Percentiles rank a stretch among this genome's conserved stretches.
Conservation (phyloP, 2,329 filamentous ascomycete species). For the Penicillium sp. region DNA sequence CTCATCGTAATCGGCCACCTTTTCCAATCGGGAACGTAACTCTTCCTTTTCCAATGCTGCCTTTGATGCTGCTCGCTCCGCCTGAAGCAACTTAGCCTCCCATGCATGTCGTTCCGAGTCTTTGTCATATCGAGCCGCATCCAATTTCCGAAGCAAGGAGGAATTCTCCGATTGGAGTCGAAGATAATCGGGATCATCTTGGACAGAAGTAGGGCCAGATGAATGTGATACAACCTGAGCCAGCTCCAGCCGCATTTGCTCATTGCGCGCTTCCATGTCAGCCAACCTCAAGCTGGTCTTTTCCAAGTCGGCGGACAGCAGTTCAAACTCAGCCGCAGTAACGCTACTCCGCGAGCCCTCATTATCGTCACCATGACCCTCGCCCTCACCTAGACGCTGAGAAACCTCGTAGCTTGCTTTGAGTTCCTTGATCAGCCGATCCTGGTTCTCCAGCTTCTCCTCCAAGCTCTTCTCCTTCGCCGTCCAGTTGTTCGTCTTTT, state of each 20-base stretch:
- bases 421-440: slow-evolving; percentile 84
- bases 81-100: slow-evolving; percentile 69
- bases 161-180: slow-evolving; percentile 91
- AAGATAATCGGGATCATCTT: slow-evolving; percentile 87
- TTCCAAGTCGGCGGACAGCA: slow-evolving; percentile 87
- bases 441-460: slow-evolving; percentile 92
- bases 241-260: slow-evolving; percentile 84
- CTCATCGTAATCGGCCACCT: slow-evolving; percentile 92
- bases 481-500: slow-evolving; percentile 95
- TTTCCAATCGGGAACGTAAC: slow-evolving; percentile 75
- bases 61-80: slow-evolving; percentile 72
- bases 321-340: slow-evolving; percentile 85
- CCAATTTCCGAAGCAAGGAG: slow-evolving; percentile 81
- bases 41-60: slow-evolving; percentile 76
- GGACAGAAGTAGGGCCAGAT: slow-evolving; percentile 57
- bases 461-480: slow-evolving; percentile 87
- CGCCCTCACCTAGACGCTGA: slow-evolving; percentile 70
- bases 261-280: slow-evolving; percentile 89
- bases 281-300: slow-evolving; percentile 80
- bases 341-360: slow-evolving; percentile 64
- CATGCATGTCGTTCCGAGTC: slow-evolving; percentile 73
- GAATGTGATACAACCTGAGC: slow-evolving; percentile 79
- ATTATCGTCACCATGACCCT: slow-evolving; percentile 63
- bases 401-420: slow-evolving; percentile 97
- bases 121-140: slow-evolving; percentile 76